Conservation (phyloP, 2,329 filamentous ascomycete genomes). For the Colletotrichum nymphaeae region DNA sequence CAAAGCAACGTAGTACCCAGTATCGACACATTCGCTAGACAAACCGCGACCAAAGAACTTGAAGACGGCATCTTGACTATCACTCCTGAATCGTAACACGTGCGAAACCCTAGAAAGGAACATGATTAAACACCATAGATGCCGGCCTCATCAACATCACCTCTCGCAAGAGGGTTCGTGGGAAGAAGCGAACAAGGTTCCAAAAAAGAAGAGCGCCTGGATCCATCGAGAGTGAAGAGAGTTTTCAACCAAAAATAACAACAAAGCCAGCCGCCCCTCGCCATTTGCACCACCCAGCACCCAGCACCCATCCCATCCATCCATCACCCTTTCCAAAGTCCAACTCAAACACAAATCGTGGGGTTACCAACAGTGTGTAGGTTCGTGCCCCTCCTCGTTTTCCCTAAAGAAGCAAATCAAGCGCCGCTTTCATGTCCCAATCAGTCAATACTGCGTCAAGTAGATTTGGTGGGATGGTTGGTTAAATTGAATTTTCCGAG, state of each 20-base stretch:
- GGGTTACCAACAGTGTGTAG: background rate
- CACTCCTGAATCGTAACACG: background rate
- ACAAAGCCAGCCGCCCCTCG: background rate
- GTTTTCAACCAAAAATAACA: background rate
- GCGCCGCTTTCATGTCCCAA: slow-evolving; percentile 9
- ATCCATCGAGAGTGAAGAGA: background rate
- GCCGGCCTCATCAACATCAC: background rate
- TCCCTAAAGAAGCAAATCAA: background rate
- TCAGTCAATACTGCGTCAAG: background rate
- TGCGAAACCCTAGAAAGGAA: background rate
- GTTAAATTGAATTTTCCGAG: background rate
- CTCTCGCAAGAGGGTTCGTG: background rate
- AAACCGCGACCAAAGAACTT: background rate
- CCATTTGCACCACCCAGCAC: background rate
- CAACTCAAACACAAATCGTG: background rate
- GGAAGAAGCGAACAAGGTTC: background rate
- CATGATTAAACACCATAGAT: background rate
- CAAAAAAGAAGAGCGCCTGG: background rate
- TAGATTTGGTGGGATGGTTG: background rate
- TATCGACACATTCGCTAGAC: background rate
- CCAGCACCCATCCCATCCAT: background rate
- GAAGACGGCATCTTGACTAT: background rate
- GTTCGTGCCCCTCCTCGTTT: background rate
- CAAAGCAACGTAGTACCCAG: background rate
- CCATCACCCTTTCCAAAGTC: background rate